phyloP scores from a whole-genome alignment of 2,329 filamentous ascomycete species.

The Neofusicoccum parvum region DNA sequence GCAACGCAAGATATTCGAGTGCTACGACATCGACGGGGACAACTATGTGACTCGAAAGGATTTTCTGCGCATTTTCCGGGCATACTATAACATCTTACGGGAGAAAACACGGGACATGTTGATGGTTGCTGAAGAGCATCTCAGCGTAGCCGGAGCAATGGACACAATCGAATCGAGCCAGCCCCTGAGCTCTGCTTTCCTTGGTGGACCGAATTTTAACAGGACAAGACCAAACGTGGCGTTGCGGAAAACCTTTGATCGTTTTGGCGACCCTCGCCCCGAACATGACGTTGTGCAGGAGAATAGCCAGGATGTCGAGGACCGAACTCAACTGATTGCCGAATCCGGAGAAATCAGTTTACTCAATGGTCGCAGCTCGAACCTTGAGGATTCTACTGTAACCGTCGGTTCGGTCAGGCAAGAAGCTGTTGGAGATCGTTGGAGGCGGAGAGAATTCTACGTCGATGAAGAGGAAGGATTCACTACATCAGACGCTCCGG shows the following conservation, averaged over 20 bases:
- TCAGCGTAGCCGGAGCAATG: slow-evolving; percentile 60
- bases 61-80: slow-evolving; percentile 87
- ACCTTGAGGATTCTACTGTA: neutral
- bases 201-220: slow-evolving; percentile 19
- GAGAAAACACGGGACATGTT: slow-evolving; percentile 84
- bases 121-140: slow-evolving; percentile 73
- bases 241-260: slow-evolving; percentile 37
- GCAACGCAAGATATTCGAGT: slow-evolving; percentile 75
- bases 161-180: slow-evolving; percentile 47
- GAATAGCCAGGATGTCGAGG: slow-evolving; percentile 29
- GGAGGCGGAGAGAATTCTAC: slow-evolving; percentile 78
- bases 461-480: slow-evolving; percentile 83
- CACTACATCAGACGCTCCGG: neutral
- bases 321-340: slow-evolving; percentile 27
- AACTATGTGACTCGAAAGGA: slow-evolving; percentile 84
- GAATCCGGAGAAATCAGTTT: slow-evolving; percentile 47
- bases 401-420: neutral
- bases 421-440: slow-evolving; percentile 63
- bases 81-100: slow-evolving; percentile 88
- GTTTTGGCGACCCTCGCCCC: slow-evolving; percentile 32
- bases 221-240: neutral
- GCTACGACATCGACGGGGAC: slow-evolving; percentile 88
- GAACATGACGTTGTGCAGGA: slow-evolving; percentile 29
- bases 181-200: slow-evolving; percentile 46
- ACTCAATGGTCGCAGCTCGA: neutral